phyloP scores from a whole-genome alignment of 495 filamentous ascomycete species.

The Aspergillus steynii region DNA sequence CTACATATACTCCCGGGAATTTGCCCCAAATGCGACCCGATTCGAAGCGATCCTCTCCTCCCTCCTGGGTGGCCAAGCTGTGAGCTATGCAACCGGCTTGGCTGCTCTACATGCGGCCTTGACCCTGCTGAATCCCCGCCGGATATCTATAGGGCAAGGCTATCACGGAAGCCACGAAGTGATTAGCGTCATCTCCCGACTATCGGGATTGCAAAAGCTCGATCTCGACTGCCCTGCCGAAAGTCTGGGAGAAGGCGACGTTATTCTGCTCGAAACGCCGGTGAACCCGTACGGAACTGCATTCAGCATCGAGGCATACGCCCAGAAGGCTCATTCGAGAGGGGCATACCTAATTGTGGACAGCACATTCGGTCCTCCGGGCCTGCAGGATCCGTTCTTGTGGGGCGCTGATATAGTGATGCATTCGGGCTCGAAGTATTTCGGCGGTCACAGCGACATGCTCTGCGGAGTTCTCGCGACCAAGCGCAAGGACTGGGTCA shows the following conservation, averaged over 20 bases:
- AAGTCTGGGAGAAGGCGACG: constrained; percentile 63
- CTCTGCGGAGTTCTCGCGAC: constrained; percentile 75
- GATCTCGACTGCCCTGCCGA: constrained; percentile 53
- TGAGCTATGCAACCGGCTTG: constrained; percentile 79
- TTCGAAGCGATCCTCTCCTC: constrained; percentile 71
- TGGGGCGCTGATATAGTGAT: constrained; percentile 77
- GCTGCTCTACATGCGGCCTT: constrained; percentile 78
- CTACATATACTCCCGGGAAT: constrained; percentile 69
- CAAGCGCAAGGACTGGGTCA: constrained; percentile 49
- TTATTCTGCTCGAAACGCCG: constrained; percentile 83
- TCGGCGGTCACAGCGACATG: constrained; percentile 86
- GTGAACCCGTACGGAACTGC: constrained; percentile 80
- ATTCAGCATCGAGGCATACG: constrained; percentile 60
- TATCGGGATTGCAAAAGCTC: constrained; percentile 63
- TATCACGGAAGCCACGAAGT: constrained; percentile 89
- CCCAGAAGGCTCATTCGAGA: constrained; percentile 59
- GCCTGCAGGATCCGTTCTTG: constrained; percentile 73
- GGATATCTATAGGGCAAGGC: constrained; percentile 69
- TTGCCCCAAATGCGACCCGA: constrained; percentile 68
- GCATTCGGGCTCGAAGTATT: constrained; percentile 86
- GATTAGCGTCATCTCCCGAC: constrained; percentile 59
- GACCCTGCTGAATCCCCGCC: constrained; percentile 66
- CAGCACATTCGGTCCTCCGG: constrained; percentile 82
- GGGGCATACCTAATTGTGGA: constrained; percentile 76
- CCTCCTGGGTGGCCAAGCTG: constrained; percentile 60